Base-by-base conservation (phyloP, 768 basidiomycete genomes). In the Agaricus blazei region DNA sequence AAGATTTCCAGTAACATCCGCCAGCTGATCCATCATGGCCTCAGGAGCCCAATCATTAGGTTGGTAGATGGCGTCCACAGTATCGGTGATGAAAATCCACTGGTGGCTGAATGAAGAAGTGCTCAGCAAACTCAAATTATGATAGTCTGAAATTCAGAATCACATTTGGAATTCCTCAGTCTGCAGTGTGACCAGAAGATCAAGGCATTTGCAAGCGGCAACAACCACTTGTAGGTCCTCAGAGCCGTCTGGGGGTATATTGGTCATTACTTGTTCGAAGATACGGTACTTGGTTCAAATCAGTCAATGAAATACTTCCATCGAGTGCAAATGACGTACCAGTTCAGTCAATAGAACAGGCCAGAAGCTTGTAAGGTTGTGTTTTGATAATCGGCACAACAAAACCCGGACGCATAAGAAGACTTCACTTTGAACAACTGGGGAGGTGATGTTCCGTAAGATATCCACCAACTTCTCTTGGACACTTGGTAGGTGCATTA, bases 21-120 rank as follows among this genome's bases (percentile, higher is more conserved):
- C 85, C 0, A 98, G 76, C 53, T 88, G 88, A 65, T 99, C 97
- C 70, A 98, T 81, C 75, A 97, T 84, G 2, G 93, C 88, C 60
- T 89, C 88, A 0, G 95, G 90, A 55, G 75, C 75, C 81, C 88
- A 93, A 44, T 85, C 76, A 55, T 93, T 87, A 0, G 93, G 90
- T 15, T 84, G 87, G 70, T 93, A 94, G 34, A 94, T 81, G 0
- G 96, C 94, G 63, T 98, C 97, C 5, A 95, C 91, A 0, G 96
- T 98, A 68, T 99, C 96, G 2, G 94, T 97, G 42, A 98, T 84
- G 68, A 98, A 99, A 64, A 97, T 90, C 96, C 97, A 99, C 74
- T 99, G 94, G 68, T 98, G 90, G 66, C 88, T 91, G 60, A 19
- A n/a, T 12, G 12, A 42, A 19, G 28, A 42, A 4, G 7, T 34